Evolutionary conservation across 2,329 filamentous ascomycete species (phyloP).

Genomic region (Penicillium sp.): DNA sequence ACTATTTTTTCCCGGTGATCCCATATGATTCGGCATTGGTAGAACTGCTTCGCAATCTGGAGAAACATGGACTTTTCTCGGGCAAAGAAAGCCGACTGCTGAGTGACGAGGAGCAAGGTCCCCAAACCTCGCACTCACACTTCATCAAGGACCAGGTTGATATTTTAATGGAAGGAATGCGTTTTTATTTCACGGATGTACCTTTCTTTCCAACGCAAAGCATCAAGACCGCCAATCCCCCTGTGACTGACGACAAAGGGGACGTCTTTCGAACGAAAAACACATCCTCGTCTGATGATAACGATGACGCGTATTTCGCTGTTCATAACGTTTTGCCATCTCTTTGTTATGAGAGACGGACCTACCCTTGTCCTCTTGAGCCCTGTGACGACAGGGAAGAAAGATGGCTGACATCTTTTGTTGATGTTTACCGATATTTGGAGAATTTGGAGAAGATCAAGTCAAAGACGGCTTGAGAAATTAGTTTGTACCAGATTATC

Average conservation of each 20-base stretch:
- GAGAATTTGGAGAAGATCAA: constrained; percentile 1
- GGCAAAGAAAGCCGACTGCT: neutral
- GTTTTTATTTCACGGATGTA: constrained; percentile 1
- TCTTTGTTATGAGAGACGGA: neutral
- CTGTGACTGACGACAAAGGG: neutral
- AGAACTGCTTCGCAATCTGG: constrained; percentile 11
- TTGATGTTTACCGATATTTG: constrained; percentile 12
- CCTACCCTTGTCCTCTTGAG: neutral
- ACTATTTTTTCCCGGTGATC: constrained; percentile 13
- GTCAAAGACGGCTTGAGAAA: neutral
- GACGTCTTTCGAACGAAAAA: constrained; percentile 5
- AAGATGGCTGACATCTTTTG: constrained; percentile 8
- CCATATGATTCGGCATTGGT: constrained; percentile 18
- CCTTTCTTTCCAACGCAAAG: neutral
- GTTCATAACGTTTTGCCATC: neutral
- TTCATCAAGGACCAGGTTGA: neutral
- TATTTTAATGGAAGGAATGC: constrained; percentile 11
- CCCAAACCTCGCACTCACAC: constrained; percentile 4
- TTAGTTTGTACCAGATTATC: neutral
- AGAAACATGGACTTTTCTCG: constrained; percentile 3
- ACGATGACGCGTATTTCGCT: constrained; percentile 5
- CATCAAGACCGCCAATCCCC: neutral
- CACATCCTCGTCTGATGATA: constrained; percentile 9
- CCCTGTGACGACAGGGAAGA: constrained; percentile 4
- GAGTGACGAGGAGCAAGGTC: neutral